Evolutionary conservation across 352 stramenopile species (phyloP).

Genomic region (Peronospora tabacina): DNA sequence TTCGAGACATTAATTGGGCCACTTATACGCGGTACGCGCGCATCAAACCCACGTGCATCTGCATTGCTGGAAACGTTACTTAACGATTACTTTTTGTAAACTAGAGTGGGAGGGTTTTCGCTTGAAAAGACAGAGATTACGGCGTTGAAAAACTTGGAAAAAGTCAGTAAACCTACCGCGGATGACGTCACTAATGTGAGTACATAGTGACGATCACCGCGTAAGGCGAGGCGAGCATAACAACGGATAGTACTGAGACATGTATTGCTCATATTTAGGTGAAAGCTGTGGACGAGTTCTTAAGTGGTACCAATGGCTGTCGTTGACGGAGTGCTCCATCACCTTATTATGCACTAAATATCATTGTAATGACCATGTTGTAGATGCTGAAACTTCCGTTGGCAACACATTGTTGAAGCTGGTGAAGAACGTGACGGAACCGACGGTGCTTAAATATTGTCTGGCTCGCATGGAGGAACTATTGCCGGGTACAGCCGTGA

Average conservation of each 20-base stretch:
- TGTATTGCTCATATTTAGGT: constrained; percentile 27
- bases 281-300: constrained; percentile 67
- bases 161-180: constrained; percentile 52
- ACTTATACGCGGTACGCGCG: constrained; percentile 73
- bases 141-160: constrained; percentile 78
- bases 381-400: constrained; percentile 58
- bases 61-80: not conserved
- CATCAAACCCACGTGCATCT: too few species aligned
- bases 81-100: not conserved
- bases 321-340: not conserved
- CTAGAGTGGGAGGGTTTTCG: constrained; percentile 65
- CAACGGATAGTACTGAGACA: constrained; percentile 6
- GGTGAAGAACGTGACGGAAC: constrained; percentile 85
- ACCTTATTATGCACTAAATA: not conserved
- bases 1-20: constrained; percentile 87
- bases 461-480: constrained; percentile 83
- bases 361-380: not conserved
- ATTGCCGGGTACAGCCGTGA: constrained; percentile 43
- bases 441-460: constrained; percentile 81
- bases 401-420: constrained; percentile 69
- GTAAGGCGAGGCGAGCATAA: not conserved
- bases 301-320: constrained; percentile 29
- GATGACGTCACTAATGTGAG: constrained; percentile 50
- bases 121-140: constrained; percentile 83
- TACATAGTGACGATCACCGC: not conserved